Evolutionary conservation across 345 rosid genomes (phyloP), one percentile per base, ranked within the genome.

Genomic region (Crucihimalaya himalaica): DNA sequence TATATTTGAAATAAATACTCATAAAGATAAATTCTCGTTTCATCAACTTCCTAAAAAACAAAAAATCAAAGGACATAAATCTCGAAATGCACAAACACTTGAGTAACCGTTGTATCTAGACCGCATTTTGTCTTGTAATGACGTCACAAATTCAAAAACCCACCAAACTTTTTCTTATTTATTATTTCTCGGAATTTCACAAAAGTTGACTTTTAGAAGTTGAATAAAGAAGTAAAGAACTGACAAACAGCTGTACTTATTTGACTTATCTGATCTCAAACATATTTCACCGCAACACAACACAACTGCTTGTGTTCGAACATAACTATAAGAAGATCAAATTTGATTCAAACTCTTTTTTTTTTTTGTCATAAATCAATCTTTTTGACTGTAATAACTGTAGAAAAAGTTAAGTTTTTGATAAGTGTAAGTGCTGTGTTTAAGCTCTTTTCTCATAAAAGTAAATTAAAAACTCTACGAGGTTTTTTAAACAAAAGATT

Each of bases 401-500:
- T 35, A 35, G 8, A 34, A 9, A 35, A 37, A 3, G 1, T 10
- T 35, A 35, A 3, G 40, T 35, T 35, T 35, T 35, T 3, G 14
- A 37, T 37, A 37, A 11, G 40, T 37, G 40, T 35, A 10, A 10
- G 35, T 4, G 20, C 3, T 28, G 32, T 54, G 77, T 64, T 48
- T 19, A 48, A 71, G 60, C 68, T 47, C 39, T 37, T 23, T 70
- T 6, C 66, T 34, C 35, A 35, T 50, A 16, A 50, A 39, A 50
- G 52, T 45, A 37, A 4, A 14, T 37, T 2, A 70, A 70, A 60
- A 68, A 42, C 74, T 68, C 74, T 37, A 46, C 5, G 15, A 59
- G 73, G 55, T 69, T 7, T 61, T 62, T 69, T 7, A 71, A 68
- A 40, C 60, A 71, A 61, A 48, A 25, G 46, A 40, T 63, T 72